Base-by-base conservation (phyloP, 169 alveolate species). In the Cryptosporidium bovis region DNA sequence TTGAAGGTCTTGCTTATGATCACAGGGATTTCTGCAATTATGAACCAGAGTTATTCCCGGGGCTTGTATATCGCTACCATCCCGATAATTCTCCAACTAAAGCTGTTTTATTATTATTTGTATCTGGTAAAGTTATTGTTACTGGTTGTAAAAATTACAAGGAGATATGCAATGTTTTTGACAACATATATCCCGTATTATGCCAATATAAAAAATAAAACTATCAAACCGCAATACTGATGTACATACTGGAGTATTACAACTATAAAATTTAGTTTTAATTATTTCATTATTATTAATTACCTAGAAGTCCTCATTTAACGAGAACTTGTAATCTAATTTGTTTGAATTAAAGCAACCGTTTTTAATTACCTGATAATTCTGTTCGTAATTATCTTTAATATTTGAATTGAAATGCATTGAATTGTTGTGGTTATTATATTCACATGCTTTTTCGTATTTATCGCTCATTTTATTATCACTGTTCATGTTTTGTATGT, bases 1-100 rank as follows among this genome's bases (percentile, higher is more conserved):
- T 98, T 65, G 99, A 98, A 82, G 97, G 97, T 64, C 93, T 98
- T 64, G 97, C 98, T 27, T 92, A 93, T 66, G 97, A 93, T 36
- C 98, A 97, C 90, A 93, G 93, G 69, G 95, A 94, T 27, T 95
- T 94, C 83, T 92, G 98, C 82, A 93, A 94, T 65, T 98, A 98
- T 90, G 99, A 98, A 82, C 99, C 99, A 12, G 99, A 98, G 90
- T 85, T 98, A 44, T 98, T 98, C 85, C 99, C 99, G 1, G 99
- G 99, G 12, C 90, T 95, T 12, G 95, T 95, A 36, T 95, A 93
- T 83, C 91, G 95, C 64, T 94, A 92, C 93, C 87, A 77, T 44
- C 87, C 87, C 27, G 87, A 77, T 20, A 77, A 77, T 27, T 77
- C 87, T 8, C 87, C 87, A 60, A 77, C 98, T 34, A 97, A 97